Percentiles rank a stretch among this genome's conserved stretches.
These are phyloP conservation scores for Citrus medica DNA, from an alignment of 345 rosid genomes.

Conservation along the genomic window DNA sequence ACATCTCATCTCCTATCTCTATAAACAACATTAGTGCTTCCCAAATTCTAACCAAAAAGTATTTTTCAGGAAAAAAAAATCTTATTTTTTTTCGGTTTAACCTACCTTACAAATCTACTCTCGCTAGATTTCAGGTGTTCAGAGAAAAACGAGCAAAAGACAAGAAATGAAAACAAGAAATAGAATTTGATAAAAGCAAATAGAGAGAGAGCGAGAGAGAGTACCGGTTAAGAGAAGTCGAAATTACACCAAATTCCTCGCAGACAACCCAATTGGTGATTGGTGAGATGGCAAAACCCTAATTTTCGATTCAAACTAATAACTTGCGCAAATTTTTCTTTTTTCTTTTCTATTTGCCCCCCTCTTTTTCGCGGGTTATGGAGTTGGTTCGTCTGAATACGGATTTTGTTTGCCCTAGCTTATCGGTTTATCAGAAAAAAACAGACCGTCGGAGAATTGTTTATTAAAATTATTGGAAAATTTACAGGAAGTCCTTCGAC, in stretches of 20 bases:
- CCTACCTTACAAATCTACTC: background rate
- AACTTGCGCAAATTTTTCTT: background rate
- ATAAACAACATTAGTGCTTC: background rate
- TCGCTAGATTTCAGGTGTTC: background rate
- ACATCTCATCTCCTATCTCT: background rate
- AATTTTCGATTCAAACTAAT: background rate
- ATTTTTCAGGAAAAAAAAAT: too few species aligned
- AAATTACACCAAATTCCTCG: background rate
- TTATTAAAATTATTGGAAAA: background rate
- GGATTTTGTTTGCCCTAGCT: background rate
- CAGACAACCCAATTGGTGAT: background rate
- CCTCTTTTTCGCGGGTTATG: background rate
- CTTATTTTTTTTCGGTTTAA: background rate
- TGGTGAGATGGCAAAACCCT: background rate
- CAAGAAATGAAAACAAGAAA: background rate
- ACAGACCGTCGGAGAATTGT: background rate
- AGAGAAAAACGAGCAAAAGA: background rate
- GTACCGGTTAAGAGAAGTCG: background rate
- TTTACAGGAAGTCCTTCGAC: background rate
- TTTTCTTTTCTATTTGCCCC: too few species aligned
- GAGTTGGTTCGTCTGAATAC: background rate
- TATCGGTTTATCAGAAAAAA: background rate
- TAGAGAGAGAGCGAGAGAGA: background rate
- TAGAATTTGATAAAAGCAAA: background rate
- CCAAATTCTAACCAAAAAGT: background rate